These are phyloP conservation scores for Jatropha curcas DNA, from an alignment of 345 rosid genomes.

Conservation along the genomic window DNA sequence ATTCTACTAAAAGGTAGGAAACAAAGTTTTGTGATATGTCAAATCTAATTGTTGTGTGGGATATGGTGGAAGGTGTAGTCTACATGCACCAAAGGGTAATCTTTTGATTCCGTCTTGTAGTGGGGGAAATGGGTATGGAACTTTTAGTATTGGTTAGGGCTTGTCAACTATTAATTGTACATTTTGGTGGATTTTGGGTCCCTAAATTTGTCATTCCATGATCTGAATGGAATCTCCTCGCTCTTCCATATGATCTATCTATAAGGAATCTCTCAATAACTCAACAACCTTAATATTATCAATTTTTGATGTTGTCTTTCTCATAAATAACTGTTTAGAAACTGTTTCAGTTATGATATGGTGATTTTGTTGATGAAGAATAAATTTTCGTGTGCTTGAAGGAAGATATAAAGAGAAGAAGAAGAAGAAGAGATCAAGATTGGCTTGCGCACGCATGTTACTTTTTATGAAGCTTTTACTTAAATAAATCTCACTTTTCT, in stretches of 20 bases:
- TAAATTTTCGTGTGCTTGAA: constrained; percentile 41
- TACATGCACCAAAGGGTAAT: constrained; percentile 22
- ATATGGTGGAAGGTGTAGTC: constrained; percentile 28
- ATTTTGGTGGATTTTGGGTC: constrained; percentile 24
- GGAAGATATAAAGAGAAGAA: constrained; percentile 9
- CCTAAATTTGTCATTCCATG: constrained; percentile 30
- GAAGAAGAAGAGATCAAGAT: constrained; percentile 19
- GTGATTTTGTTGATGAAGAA: constrained; percentile 27
- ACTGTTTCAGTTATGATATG: too few relatives aligned
- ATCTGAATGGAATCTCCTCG: constrained; percentile 45
- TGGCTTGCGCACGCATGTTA: constrained; percentile 25
- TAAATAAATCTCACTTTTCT: constrained; percentile 22
- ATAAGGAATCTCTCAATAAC: too few relatives aligned
- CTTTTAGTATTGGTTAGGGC: constrained; percentile 34
- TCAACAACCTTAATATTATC: too few relatives aligned
- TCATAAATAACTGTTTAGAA: too few relatives aligned
- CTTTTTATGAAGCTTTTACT: constrained; percentile 16
- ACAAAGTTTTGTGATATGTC: constrained; percentile 25
- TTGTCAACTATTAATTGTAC: constrained; percentile 31
- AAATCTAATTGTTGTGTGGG: constrained; percentile 20
- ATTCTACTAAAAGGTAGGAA: constrained; percentile 13
- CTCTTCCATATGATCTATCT: constrained; percentile 2
- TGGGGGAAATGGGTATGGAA: constrained; percentile 15
- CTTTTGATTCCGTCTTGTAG: constrained; percentile 20
- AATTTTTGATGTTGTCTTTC: too few relatives aligned